Evolutionary conservation across 495 filamentous ascomycete species (phyloP), one percentile per base, ranked within the genome.

Genomic region (Staphylotrichum longicolle): DNA sequence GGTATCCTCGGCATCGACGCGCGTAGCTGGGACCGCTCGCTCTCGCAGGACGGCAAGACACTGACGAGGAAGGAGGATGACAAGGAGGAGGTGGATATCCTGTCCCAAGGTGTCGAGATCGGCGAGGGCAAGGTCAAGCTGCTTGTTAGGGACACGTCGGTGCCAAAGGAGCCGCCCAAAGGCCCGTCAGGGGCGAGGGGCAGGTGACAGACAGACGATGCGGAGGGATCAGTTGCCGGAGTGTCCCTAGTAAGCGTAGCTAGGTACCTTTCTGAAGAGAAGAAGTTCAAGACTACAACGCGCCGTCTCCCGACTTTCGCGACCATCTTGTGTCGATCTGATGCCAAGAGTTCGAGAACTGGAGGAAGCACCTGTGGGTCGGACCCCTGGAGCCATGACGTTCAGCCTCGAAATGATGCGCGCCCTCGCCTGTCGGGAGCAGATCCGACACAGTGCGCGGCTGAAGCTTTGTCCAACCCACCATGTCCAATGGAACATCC

Each of bases 1-100:
- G 95, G 94, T 2, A 96, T 99, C 57, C 77, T 99, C 47, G 94
- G 95, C 8, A 91, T 99, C 63, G 93, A 97, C 74, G 88, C 93
- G 3, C 83, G 85, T 60, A 95, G 89, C 72, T 96, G 89, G 77
- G 94, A 96, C 71, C 91, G 88, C 75, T 82, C 76, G 27, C 72
- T 88, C 59, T 70, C 79, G 42, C 73, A 77, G 54, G 78, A 84
- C 27, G 76, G 77, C 2, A 66, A 54, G 45, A 64, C 64, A 7
- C 68, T 70, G 40, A 77, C 78, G 39, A 72, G 70, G 60, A 80
- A 70, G n/a, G 82, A 85, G 57, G 82, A 84, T 54, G 83, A 83
- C 33, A 82, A 80, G 72, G 79, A 80, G 39, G 82, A 84, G 33
- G 81, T 83, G 41, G 82, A 85, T 58, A 81, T 85, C 56, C 77